phyloP scores from a whole-genome alignment of 331 rosid genomes.

The Quercus lobata region DNA sequence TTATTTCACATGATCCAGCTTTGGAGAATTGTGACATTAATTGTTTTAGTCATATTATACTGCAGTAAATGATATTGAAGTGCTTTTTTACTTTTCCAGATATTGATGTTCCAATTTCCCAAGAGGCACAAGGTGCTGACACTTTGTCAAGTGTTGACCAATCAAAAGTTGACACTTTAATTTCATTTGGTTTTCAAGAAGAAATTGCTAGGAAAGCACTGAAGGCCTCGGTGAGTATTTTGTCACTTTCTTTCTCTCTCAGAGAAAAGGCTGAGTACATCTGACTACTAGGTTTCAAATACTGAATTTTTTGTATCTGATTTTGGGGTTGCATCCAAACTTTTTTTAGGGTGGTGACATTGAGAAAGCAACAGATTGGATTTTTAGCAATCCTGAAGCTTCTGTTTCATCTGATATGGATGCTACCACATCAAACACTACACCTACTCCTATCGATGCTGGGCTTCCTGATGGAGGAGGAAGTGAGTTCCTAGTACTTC shows the following conservation, averaged over 20 bases:
- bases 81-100: slow-evolving; percentile 34
- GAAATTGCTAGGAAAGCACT: slow-evolving; percentile 77
- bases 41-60: slow-evolving; percentile 2
- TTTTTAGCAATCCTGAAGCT: slow-evolving; percentile 79
- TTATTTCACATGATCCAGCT: neutral
- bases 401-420: slow-evolving; percentile 57
- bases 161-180: slow-evolving; percentile 69
- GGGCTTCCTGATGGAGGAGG: slow-evolving; percentile 92
- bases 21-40: neutral
- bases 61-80: slow-evolving; percentile 14
- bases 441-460: slow-evolving; percentile 32
- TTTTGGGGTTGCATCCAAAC: neutral
- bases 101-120: slow-evolving; percentile 68
- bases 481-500: slow-evolving; percentile 54
- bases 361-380: slow-evolving; percentile 99
- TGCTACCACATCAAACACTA: slow-evolving; percentile 48
- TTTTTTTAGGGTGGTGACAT: slow-evolving; percentile 73
- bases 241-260: neutral
- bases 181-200: slow-evolving; percentile 92
- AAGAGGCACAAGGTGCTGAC: slow-evolving; percentile 34
- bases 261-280: neutral
- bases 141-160: slow-evolving; percentile 46
- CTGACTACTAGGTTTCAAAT: neutral
- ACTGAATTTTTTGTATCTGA: neutral
- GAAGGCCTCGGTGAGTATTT: slow-evolving; percentile 67